phyloP scores from a whole-genome alignment of 2,329 filamentous ascomycete genomes.

The Aspergillus candidus region DNA sequence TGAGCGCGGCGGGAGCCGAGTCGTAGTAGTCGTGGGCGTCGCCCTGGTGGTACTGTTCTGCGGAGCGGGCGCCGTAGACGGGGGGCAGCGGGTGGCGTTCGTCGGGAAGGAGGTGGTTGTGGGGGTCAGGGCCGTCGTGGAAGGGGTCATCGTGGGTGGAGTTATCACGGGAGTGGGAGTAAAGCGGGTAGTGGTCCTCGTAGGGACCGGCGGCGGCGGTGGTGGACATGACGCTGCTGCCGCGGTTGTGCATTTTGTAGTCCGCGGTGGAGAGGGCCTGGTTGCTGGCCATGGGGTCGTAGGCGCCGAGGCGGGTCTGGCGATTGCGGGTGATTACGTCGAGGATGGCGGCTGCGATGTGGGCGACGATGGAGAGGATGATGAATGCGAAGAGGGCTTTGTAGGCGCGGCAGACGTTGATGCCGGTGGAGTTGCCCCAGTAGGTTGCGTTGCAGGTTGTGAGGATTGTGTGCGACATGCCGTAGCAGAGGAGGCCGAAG shows the following conservation, averaged over 20 bases:
- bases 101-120: conserved; percentile 1
- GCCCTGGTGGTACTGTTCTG: conserved; percentile 19
- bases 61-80: conserved; percentile 1
- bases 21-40: conserved; percentile 28
- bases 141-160: conserved; percentile 2
- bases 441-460: conserved; percentile 45
- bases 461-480: conserved; percentile 47
- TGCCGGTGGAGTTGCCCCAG: conserved; percentile 51
- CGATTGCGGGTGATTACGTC: conserved; percentile 46
- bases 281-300: conserved; percentile 40
- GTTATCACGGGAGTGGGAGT: conserved; percentile 1
- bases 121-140: conserved; percentile 4
- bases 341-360: conserved; percentile 43
- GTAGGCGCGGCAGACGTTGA: conserved; percentile 53
- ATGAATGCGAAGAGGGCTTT: conserved; percentile 56
- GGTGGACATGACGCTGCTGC: conserved; percentile 12
- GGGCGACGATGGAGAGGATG: conserved; percentile 42
- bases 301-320: conserved; percentile 43
- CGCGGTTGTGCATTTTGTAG: conserved; percentile 31
- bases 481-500: conserved; percentile 49
- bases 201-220: conserved; percentile 7
- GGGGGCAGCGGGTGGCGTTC: conserved; percentile 2
- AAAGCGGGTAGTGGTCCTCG: conserved; percentile 2
- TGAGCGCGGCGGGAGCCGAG: conserved; percentile 13
- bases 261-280: conserved; percentile 19